Conservation (phyloP, 768 basidiomycete species). For the Rhodotorula diobovata region DNA sequence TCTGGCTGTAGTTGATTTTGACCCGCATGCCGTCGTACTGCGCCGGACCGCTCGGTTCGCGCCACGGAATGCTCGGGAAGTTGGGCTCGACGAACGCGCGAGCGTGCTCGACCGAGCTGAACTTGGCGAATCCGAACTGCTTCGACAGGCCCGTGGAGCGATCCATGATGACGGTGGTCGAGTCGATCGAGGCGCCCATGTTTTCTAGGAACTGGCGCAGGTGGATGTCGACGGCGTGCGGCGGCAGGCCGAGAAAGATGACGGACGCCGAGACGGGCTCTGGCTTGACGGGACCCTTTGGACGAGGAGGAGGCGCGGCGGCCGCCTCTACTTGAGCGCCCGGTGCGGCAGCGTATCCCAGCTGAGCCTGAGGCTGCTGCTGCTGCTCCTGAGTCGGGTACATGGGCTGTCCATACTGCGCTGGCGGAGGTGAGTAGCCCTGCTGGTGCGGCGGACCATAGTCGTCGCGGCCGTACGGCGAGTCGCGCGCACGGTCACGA, state of each 20-base stretch:
- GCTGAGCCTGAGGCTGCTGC: neutral
- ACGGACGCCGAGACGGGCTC: constrained; percentile 41
- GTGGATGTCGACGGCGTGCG: constrained; percentile 40
- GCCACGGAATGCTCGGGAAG: constrained; percentile 85
- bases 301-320: neutral
- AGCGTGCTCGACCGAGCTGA: constrained; percentile 76
- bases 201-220: constrained; percentile 45
- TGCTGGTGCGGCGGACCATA: neutral
- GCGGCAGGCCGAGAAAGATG: constrained; percentile 42
- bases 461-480: neutral
- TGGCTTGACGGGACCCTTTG: constrained; percentile 19
- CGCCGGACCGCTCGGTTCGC: constrained; percentile 73
- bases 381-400: neutral
- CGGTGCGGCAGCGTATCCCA: neutral
- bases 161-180: constrained; percentile 84
- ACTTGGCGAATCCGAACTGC: constrained; percentile 96
- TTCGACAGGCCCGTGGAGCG: constrained; percentile 91
- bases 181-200: constrained; percentile 46
- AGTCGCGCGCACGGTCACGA: neutral
- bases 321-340: neutral
- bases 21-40: constrained; percentile 75
- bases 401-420: neutral
- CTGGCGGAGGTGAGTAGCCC: neutral
- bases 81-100: constrained; percentile 83
- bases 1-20: constrained; percentile 79